Evolutionary conservation across 139 green algal genomes (phyloP).

Genomic region (Deuterostichococcus epilithicus): DNA sequence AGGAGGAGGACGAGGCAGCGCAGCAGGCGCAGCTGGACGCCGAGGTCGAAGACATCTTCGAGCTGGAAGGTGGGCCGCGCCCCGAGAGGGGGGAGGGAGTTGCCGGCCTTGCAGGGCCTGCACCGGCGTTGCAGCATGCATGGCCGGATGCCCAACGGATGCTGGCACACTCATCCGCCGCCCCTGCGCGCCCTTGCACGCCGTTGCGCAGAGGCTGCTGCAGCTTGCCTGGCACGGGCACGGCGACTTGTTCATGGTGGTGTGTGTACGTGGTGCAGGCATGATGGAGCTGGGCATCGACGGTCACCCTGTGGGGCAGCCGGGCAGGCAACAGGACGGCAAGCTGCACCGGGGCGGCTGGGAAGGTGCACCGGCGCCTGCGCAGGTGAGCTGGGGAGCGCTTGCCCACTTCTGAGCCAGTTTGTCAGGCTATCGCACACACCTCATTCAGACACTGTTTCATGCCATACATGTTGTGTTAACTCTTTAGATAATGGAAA

Average conservation of each 20-base stretch:
- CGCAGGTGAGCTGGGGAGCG: not conserved
- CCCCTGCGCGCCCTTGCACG: too few species aligned
- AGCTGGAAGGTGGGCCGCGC: slow-evolving; percentile 57
- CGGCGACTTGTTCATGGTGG: not conserved
- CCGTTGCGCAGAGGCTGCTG: too few species aligned
- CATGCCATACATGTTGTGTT: too few species aligned
- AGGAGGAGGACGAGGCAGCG: slow-evolving; percentile 49
- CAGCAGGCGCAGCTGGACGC: slow-evolving; percentile 26
- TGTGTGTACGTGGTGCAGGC: slow-evolving; percentile 5
- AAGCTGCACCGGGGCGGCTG: slow-evolving; percentile 54
- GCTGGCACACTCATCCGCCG: too few species aligned
- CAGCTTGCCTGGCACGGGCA: too few species aligned
- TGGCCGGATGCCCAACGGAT: too few species aligned
- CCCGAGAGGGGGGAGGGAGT: not conserved
- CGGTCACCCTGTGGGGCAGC: not conserved
- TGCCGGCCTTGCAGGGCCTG: not conserved
- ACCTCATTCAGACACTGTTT: too few species aligned
- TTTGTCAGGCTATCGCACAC: too few species aligned
- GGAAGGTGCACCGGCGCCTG: slow-evolving; percentile 41
- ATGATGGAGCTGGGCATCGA: slow-evolving; percentile 57
- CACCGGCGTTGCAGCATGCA: too few species aligned
- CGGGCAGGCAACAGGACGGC: not conserved
- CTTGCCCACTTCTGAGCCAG: too few species aligned
- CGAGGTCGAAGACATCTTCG: slow-evolving; percentile 66
- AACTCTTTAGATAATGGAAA: too few species aligned